These are phyloP conservation scores for Blattamonas nauphoetae DNA, from an alignment of 78 protist genomes.

Conservation along the genomic window DNA sequence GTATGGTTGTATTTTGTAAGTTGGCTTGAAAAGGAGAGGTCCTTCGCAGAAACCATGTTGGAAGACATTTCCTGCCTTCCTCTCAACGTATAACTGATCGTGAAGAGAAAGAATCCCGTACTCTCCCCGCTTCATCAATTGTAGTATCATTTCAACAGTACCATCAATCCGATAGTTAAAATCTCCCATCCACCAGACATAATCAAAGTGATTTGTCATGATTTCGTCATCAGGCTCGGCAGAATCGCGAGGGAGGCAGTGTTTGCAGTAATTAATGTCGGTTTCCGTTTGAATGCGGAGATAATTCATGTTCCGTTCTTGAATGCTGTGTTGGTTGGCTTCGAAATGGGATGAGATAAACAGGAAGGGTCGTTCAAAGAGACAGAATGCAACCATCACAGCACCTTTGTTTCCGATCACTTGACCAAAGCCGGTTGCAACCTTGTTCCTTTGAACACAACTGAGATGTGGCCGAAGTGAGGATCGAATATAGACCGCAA, in stretches of 20 bases:
- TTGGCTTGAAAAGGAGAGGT: conserved; percentile 1
- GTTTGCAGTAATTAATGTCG: neutral
- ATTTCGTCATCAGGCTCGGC: neutral
- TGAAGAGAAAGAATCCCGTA: neutral
- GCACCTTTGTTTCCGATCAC: conserved; percentile 1
- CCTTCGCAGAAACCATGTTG: neutral
- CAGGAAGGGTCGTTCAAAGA: neutral
- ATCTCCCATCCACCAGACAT: neutral
- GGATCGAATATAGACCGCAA: neutral
- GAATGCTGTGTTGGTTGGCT: neutral
- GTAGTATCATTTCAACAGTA: neutral
- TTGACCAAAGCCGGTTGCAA: neutral
- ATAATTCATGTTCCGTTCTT: neutral
- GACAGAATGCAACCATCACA: neutral
- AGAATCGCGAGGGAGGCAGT: neutral
- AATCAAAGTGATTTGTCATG: neutral
- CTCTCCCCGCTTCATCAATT: neutral
- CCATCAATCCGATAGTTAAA: neutral
- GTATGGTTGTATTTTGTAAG: neutral
- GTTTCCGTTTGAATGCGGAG: neutral
- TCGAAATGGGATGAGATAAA: conserved; percentile 1
- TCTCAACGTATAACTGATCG: neutral
- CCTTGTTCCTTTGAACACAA: neutral
- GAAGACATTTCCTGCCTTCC: neutral
- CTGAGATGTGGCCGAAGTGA: neutral